A percentile compares a stretch with the other conserved stretches of the same genome.
phyloP scores from a whole-genome alignment of 2,329 filamentous ascomycete species.

The Aspergillus awamori region DNA sequence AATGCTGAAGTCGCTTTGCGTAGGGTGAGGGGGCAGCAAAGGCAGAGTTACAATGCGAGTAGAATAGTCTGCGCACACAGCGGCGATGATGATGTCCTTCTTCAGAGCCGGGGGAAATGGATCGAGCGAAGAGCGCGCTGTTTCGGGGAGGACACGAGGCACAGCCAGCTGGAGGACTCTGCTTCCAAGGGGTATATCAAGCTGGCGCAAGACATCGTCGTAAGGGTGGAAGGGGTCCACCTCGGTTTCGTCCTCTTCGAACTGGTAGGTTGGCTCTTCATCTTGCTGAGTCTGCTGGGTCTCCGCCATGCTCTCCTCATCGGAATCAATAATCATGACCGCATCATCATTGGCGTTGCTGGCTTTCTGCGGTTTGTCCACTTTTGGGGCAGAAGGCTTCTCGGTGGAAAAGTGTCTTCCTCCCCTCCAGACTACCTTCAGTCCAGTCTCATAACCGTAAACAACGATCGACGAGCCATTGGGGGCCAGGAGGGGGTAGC shows the following conservation, averaged over 20 bases:
- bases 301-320: slow-evolving; percentile 54
- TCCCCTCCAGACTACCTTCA: slow-evolving; percentile 64
- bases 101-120: slow-evolving; percentile 52
- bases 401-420: slow-evolving; percentile 52
- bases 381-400: slow-evolving; percentile 30
- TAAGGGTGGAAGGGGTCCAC: slow-evolving; percentile 60
- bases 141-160: slow-evolving; percentile 49
- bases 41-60: slow-evolving; percentile 59
- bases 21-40: slow-evolving; percentile 54
- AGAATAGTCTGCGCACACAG: slow-evolving; percentile 60
- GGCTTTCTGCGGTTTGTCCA: slow-evolving; percentile 27
- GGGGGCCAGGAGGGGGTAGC: slow-evolving; percentile 61
- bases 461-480: slow-evolving; percentile 65
- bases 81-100: slow-evolving; percentile 56
- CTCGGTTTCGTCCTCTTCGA: slow-evolving; percentile 58
- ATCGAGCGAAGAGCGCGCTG: slow-evolving; percentile 43
- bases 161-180: slow-evolving; percentile 57
- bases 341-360: slow-evolving; percentile 41
- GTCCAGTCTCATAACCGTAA: slow-evolving; percentile 61
- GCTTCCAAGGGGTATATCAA: slow-evolving; percentile 58
- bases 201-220: slow-evolving; percentile 55
- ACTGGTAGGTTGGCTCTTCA: slow-evolving; percentile 40
- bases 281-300: slow-evolving; percentile 24
- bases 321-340: slow-evolving; percentile 60
- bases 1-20: slow-evolving; percentile 45